phyloP scores from a whole-genome alignment of 768 basidiomycete genomes.

The Lentinula detonsa region DNA sequence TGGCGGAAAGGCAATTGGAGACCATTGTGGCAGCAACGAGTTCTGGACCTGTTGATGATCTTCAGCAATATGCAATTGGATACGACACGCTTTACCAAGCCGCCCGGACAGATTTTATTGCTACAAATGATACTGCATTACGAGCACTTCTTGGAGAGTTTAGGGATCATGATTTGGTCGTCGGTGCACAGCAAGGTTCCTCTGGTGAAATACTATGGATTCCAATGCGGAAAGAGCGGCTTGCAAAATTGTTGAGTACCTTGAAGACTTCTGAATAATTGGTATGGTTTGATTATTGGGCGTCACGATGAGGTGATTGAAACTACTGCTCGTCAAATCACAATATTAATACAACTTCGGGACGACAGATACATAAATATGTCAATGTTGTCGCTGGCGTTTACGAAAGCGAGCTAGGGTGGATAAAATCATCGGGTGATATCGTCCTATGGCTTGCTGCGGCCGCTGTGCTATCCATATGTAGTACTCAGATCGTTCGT shows the following conservation, averaged over 20 bases:
- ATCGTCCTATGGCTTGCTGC: too few relatives aligned
- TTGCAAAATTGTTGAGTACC: slow-evolving; percentile 38
- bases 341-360: too few relatives aligned
- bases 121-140: slow-evolving; percentile 81
- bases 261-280: background rate
- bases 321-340: too few relatives aligned
- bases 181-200: slow-evolving; percentile 35
- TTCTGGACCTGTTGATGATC: slow-evolving; percentile 25
- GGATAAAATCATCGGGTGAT: too few relatives aligned
- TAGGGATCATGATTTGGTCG: slow-evolving; percentile 77
- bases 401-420: too few relatives aligned
- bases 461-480: too few relatives aligned
- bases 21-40: slow-evolving; percentile 31
- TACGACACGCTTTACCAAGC: slow-evolving; percentile 60
- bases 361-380: too few relatives aligned
- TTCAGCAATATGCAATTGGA: slow-evolving; percentile 31
- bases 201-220: slow-evolving; percentile 39
- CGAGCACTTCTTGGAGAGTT: slow-evolving; percentile 84
- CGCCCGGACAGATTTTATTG: slow-evolving; percentile 81
- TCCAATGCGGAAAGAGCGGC: slow-evolving; percentile 61
- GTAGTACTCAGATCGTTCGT: too few relatives aligned
- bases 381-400: too few relatives aligned
- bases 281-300: background rate
- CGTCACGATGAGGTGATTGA: background rate
- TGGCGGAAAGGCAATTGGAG: slow-evolving; percentile 65